Evolutionary conservation across 2,329 filamentous ascomycete species (phyloP).

Genomic region (Cercospora zeae-maydis): DNA sequence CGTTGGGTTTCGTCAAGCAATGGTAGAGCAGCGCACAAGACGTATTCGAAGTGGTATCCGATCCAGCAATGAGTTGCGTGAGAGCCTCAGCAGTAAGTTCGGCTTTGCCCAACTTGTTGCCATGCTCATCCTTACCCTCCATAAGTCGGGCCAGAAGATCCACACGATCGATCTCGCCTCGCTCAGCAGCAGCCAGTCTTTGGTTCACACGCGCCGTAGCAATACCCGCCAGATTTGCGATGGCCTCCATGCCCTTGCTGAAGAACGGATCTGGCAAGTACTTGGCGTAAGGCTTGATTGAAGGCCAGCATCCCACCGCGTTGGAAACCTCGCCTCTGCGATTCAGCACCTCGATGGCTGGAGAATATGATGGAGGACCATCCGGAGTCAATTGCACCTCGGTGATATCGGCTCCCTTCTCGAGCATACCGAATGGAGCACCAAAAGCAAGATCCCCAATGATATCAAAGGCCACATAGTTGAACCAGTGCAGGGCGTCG

Average conservation of each 20-base stretch:
- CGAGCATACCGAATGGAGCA: slow-evolving; percentile 78
- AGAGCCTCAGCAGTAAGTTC: slow-evolving; percentile 86
- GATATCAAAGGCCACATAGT: slow-evolving; percentile 78
- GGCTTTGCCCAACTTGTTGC: slow-evolving; percentile 68
- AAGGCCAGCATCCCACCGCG: slow-evolving; percentile 70
- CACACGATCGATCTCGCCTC: slow-evolving; percentile 58
- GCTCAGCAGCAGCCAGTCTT: slow-evolving; percentile 63
- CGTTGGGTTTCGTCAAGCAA: slow-evolving; percentile 64
- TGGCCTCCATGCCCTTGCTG: slow-evolving; percentile 35
- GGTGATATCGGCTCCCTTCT: slow-evolving; percentile 55
- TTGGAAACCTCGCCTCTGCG: slow-evolving; percentile 78
- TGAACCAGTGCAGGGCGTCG: slow-evolving; percentile 69
- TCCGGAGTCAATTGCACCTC: slow-evolving; percentile 33
- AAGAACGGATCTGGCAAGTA: slow-evolving; percentile 56
- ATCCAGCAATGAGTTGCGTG: slow-evolving; percentile 80
- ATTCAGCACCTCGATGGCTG: slow-evolving; percentile 82
- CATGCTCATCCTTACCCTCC: slow-evolving; percentile 78
- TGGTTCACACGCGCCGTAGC: slow-evolving; percentile 76
- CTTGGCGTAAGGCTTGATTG: slow-evolving; percentile 73
- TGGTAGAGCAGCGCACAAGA: slow-evolving; percentile 81
- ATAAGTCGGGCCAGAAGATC: slow-evolving; percentile 81
- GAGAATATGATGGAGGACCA: slow-evolving; percentile 31
- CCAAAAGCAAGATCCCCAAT: slow-evolving; percentile 59
- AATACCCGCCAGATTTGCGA: slow-evolving; percentile 80
- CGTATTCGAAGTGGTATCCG: slow-evolving; percentile 74